Percentiles rank a stretch among this genome's conserved stretches.
These are phyloP conservation scores for Neofusicoccum parvum DNA, from an alignment of 2,329 filamentous ascomycete genomes.

Conservation along the genomic window DNA sequence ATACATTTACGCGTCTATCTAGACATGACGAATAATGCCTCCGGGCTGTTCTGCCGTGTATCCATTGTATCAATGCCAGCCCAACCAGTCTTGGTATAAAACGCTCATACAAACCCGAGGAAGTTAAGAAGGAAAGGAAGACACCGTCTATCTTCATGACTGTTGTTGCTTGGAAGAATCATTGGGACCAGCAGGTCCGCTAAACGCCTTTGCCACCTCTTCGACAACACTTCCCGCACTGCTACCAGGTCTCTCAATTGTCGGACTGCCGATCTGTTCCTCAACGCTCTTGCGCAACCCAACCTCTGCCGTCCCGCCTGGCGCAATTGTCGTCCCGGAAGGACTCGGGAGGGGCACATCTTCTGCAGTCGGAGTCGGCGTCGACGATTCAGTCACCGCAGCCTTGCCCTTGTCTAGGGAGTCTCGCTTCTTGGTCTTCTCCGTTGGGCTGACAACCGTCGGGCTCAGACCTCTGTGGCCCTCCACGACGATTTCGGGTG, in stretches of 20 bases:
- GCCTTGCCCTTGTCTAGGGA: conserved; percentile 1
- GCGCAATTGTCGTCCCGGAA: neutral
- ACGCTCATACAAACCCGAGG: neutral
- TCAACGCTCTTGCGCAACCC: conserved; percentile 12
- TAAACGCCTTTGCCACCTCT: neutral
- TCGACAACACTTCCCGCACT: neutral
- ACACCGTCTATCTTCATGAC: neutral
- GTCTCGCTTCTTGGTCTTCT: neutral
- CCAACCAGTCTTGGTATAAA: conserved; percentile 6
- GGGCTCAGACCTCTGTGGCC: conserved; percentile 4
- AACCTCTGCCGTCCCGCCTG: neutral
- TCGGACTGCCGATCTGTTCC: conserved; percentile 2
- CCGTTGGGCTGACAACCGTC: neutral
- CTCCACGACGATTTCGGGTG: neutral
- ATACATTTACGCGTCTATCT: neutral
- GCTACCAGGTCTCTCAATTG: neutral
- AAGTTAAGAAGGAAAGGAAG: neutral
- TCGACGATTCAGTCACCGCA: neutral
- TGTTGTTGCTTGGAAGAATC: neutral
- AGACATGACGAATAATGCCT: neutral
- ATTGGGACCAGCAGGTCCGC: neutral
- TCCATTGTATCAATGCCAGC: neutral
- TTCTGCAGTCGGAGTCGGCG: neutral
- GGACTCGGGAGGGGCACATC: neutral
- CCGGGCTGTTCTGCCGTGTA: neutral